Evolutionary conservation across 148 eudicot species (phyloP).

Genomic region (Heliamphora exappendiculata): DNA sequence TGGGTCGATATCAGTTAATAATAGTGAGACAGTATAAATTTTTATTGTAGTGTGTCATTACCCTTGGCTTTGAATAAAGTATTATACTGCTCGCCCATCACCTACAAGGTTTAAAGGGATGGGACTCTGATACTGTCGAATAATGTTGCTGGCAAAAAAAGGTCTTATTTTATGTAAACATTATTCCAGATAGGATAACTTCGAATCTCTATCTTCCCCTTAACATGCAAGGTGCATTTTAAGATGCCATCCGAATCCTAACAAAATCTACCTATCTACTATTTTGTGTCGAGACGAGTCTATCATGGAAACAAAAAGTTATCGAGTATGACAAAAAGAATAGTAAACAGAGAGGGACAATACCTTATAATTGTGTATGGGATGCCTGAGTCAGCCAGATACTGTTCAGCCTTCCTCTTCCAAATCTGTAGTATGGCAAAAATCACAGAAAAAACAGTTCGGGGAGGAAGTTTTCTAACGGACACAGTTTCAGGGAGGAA

Average conservation of each 20-base stretch:
- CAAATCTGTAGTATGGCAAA: slow-evolving; percentile 44
- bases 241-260: background rate
- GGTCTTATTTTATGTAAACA: background rate
- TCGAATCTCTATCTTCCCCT: background rate
- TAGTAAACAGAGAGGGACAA: slow-evolving; percentile 7
- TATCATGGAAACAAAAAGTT: background rate
- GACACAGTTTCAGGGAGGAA: background rate
- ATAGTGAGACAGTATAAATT: background rate
- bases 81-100: background rate
- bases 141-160: background rate
- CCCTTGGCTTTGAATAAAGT: background rate
- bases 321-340: background rate
- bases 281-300: background rate
- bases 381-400: slow-evolving; percentile 87
- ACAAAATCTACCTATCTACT: background rate
- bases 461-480: background rate
- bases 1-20: background rate
- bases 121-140: background rate
- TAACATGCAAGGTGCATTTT: background rate
- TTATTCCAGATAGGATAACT: background rate
- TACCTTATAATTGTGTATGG: slow-evolving; percentile 96
- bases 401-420: slow-evolving; percentile 97
- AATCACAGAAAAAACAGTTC: background rate
- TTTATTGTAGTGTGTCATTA: background rate
- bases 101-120: background rate